Base-by-base conservation (phyloP, 2,329 filamentous ascomycete genomes). In the Emmonsiellopsis sp. region DNA sequence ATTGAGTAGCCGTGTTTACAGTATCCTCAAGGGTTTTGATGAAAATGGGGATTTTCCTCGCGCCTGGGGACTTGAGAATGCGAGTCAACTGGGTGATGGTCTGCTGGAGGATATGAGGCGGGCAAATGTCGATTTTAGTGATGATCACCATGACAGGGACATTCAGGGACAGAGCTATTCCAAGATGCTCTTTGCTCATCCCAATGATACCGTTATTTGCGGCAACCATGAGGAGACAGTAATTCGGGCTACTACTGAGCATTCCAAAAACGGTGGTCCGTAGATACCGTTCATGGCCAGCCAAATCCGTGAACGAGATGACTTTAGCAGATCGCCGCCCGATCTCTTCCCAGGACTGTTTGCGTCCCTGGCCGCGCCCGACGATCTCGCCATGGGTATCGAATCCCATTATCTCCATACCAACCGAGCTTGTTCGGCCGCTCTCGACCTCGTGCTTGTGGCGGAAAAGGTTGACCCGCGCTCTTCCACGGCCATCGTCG, bases 341-440 rank as follows among this genome's bases (percentile, higher is more conserved):
- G 65, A 98, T 96, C 68, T 98, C 93, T 68, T 96, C 92, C 93
- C 93, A 98, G 3, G 91, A 92, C 36, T 97, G 75, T 72, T 86
- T 88, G 68, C 93, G 82, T 1, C 90, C 92, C 2, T 91, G 87
- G 55, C 86, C 86, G 40, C 88, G 92, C 13, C 84, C 82, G 13
- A 97, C 81, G 32, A 95, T 86, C 31, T 91, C 82, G 32, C 93
- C 92, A 53, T 81, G 80, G 49, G 86, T 89, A 69, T 97, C 90
- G 62, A 96, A 98, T 2, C 93, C 93, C 86, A 97, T 90, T 57
- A 97, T 97, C 70, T 98, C 93, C 91, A 97, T 94, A 42, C 93
- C 92, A 0, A 98, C 93, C 0, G 91, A 96, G 66, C 89, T 95
- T 8, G 93, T 98, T 59, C 93, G 81, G 1, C 93, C 93, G 46